Percentiles rank a stretch among this genome's conserved stretches.
Conservation (phyloP, 192 early-diverging fungal genomes). For the Dissophora globulifera region DNA sequence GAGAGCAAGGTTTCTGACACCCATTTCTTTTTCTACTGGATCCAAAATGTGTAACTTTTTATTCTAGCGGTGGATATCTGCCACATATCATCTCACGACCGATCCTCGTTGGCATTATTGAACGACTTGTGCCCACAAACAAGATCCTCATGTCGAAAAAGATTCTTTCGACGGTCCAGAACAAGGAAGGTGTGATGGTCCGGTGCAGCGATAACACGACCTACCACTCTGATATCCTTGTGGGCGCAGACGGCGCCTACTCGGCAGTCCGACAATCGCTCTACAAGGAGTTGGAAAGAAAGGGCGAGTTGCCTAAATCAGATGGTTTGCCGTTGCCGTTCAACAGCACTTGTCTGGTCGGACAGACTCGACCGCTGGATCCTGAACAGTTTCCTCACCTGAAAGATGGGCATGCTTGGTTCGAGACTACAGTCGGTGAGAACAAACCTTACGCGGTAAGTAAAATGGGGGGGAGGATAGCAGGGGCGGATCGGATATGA, state of each 20-base stretch:
- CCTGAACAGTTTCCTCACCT: conserved; percentile 17
- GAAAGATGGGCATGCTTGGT: conserved; percentile 13
- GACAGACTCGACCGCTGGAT: conserved; percentile 21
- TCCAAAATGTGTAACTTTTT: too few relatives aligned
- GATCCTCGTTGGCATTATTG: conserved; percentile 11
- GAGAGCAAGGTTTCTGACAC: too few relatives aligned
- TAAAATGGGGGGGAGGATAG: too few relatives aligned
- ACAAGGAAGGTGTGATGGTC: conserved; percentile 11
- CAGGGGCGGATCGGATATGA: too few relatives aligned
- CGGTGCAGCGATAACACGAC: conserved; percentile 16
- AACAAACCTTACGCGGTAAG: conserved; percentile 31
- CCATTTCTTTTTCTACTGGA: not conserved
- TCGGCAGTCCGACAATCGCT: conserved; percentile 31
- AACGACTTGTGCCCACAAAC: conserved; percentile 6
- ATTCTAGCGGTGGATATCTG: conserved; percentile 24
- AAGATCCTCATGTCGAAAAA: conserved; percentile 23
- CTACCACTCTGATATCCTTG: conserved; percentile 23
- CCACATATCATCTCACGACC: conserved; percentile 35
- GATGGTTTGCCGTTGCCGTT: conserved; percentile 20
- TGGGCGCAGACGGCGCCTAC: conserved; percentile 39
- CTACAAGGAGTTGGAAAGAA: conserved; percentile 15
- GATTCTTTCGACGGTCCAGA: conserved; percentile 10
- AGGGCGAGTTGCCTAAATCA: conserved; percentile 11
- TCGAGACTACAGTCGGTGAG: conserved; percentile 19
- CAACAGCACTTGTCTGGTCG: conserved; percentile 24